A percentile compares a stretch with the other conserved stretches of the same genome.
Evolutionary conservation across 2,329 filamentous ascomycete species (phyloP).

Genomic region (Paecilomyces formosus): DNA sequence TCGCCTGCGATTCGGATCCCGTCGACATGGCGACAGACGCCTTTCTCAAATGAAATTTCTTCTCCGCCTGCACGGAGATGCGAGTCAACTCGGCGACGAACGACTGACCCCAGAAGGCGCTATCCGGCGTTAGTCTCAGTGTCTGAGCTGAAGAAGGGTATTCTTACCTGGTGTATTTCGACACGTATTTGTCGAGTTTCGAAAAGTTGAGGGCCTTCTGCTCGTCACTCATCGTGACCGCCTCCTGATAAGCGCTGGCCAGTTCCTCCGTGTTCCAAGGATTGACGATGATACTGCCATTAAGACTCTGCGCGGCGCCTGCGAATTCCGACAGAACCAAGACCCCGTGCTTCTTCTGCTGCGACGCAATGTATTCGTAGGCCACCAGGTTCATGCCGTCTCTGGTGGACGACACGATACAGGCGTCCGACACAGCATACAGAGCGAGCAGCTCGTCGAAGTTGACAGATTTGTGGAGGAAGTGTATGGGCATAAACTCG

Average conservation of each 20-base stretch:
- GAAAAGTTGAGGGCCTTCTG: conserved; percentile 75
- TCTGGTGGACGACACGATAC: conserved; percentile 79
- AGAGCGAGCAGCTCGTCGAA: conserved; percentile 89
- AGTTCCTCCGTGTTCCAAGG: conserved; percentile 96
- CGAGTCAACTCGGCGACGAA: conserved; percentile 75
- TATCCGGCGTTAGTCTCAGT: conserved; percentile 15
- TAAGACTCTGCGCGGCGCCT: conserved; percentile 83
- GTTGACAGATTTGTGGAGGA: conserved; percentile 85
- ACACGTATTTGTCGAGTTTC: conserved; percentile 86
- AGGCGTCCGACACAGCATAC: conserved; percentile 82
- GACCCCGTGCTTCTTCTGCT: conserved; percentile 77
- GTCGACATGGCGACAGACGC: conserved; percentile 9
- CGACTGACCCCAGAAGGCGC: conserved; percentile 85
- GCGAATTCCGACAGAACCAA: conserved; percentile 94
- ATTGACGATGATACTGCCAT: conserved; percentile 85
- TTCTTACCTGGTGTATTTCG: conserved; percentile 74
- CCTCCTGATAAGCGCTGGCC: conserved; percentile 83
- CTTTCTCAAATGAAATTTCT: conserved; percentile 28
- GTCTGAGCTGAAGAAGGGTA: neutral
- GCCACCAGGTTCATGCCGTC: conserved; percentile 97
- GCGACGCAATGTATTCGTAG: conserved; percentile 92
- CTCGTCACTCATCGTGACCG: conserved; percentile 88
- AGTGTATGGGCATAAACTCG: conserved; percentile 97
- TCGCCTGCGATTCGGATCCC: conserved; percentile 7
- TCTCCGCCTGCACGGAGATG: conserved; percentile 41